Conservation (phyloP, 495 filamentous ascomycete genomes). For the Xylaria scruposa region DNA sequence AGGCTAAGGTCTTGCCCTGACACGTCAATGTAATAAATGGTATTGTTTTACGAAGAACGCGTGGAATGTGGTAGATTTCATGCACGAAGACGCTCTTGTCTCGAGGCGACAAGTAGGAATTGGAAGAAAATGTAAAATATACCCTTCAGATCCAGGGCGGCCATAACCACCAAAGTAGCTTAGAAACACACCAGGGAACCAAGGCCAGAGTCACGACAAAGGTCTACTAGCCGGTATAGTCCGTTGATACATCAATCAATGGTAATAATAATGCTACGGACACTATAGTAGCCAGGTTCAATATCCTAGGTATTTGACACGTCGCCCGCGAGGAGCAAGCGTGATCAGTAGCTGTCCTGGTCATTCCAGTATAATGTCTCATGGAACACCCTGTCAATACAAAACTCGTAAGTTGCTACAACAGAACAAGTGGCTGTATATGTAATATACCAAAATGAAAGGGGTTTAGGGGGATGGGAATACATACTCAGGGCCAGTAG, state of each 20-base stretch:
- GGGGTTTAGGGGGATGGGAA: background rate
- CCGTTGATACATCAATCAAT: background rate
- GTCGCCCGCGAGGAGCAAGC: background rate
- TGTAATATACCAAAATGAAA: background rate
- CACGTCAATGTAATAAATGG: background rate
- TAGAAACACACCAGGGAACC: background rate
- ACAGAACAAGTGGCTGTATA: background rate
- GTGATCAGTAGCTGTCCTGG: conserved; percentile 48
- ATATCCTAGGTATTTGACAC: background rate
- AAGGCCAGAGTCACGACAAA: background rate
- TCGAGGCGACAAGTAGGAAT: background rate
- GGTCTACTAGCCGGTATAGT: background rate
- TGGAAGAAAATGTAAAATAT: background rate
- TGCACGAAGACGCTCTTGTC: background rate
- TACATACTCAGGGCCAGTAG: conserved; percentile 64
- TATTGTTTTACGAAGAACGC: background rate
- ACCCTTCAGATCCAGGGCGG: background rate
- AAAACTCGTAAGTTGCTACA: background rate
- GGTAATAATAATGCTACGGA: background rate
- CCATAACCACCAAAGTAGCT: background rate
- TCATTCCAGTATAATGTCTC: conserved; percentile 69
- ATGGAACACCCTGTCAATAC: conserved; percentile 58
- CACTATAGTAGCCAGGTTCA: background rate
- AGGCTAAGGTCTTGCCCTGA: background rate
- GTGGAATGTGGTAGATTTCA: background rate